phyloP scores from a whole-genome alignment of 495 filamentous ascomycete genomes.

The Penicillium paxilli region DNA sequence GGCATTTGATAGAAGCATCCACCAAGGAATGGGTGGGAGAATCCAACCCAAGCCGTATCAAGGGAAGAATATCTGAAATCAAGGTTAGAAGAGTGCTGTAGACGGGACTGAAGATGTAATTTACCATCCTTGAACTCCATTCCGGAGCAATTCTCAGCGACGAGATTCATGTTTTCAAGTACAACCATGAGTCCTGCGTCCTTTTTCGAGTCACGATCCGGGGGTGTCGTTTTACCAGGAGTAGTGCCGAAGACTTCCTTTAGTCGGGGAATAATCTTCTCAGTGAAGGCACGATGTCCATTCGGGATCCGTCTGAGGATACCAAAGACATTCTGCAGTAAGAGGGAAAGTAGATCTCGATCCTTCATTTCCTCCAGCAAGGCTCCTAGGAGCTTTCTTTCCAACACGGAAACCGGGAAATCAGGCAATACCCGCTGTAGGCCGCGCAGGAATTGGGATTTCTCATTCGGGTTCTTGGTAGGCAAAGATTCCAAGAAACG shows the following conservation, averaged over 20 bases:
- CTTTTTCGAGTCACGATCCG: conserved; percentile 75
- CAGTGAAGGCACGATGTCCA: conserved; percentile 73
- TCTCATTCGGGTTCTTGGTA: conserved; percentile 88
- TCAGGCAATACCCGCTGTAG: conserved; percentile 81
- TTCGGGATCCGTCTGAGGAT: conserved; percentile 76
- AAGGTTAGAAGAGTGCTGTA: conserved; percentile 5
- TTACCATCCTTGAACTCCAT: conserved; percentile 92
- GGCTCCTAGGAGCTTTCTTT: conserved; percentile 88
- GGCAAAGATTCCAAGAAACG: conserved; percentile 90
- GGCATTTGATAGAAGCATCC: conserved; percentile 74
- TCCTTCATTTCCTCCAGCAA: conserved; percentile 93
- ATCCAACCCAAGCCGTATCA: conserved; percentile 78
- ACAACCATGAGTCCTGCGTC: conserved; percentile 91
- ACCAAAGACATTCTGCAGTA: conserved; percentile 88
- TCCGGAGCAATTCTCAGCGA: conserved; percentile 78
- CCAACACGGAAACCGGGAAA: conserved; percentile 88
- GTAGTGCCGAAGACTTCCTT: conserved; percentile 75
- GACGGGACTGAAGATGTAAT: conserved; percentile 19
- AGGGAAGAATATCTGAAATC: conserved; percentile 73
- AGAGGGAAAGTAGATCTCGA: conserved; percentile 74
- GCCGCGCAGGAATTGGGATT: conserved; percentile 86
- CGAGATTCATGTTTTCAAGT: conserved; percentile 73
- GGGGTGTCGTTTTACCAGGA: conserved; percentile 40
- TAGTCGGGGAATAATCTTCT: conserved; percentile 79
- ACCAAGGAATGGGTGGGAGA: conserved; percentile 85